Base-by-base conservation (phyloP, 2,329 filamentous ascomycete genomes). In the Didymella pinodella region DNA sequence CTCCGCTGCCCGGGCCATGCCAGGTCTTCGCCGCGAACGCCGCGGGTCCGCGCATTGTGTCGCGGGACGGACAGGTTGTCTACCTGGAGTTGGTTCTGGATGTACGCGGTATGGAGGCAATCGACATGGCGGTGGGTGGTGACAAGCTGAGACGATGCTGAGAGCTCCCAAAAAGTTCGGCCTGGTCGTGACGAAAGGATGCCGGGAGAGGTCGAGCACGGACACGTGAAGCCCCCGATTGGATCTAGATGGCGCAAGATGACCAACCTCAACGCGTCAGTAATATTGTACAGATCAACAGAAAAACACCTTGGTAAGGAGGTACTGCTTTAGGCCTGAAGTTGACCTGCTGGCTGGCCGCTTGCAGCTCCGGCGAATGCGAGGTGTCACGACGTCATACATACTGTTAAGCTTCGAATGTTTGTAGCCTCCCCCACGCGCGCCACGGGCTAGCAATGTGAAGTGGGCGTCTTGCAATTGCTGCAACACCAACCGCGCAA, bases 11-110 rank as follows among this genome's bases (percentile, higher is more conserved):
- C 38, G 69, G 64, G 51, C 71, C 69, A 45, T 72, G 65, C 72
- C 73, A 76, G 67, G 72, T 73, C 66, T 72, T 75, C 55, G 66
- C 67, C 44, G 69, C 66, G 61, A 71, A 63, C 43, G 65, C 62
- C 48, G 70, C 64, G 59, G 70, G 65, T 63, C 69, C 67, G 69
- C 75, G 75, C 76, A 78, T 78, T 57, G 70, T 72, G 66, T 48
- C 51, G 52, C 47, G 54, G 51, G 63, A 65, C 55, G 68, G 65
- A 67, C 62, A 47, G 58, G 34, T 20, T 32, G 40, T 68, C 69
- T 74, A 74, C 71, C 71, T 64, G 44, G 50, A 54, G 41, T 18
- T 57, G 32, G 49, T 51, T 53, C 32, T 64, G 57, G 45, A 56
- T 61, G 61, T 64, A 48, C 51, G 44, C 51, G 54, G 45, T 63